A percentile compares a stretch with the other conserved stretches of the same genome.
Conservation (phyloP, 495 filamentous ascomycete genomes). For the Annulohypoxylon maeteangense region DNA sequence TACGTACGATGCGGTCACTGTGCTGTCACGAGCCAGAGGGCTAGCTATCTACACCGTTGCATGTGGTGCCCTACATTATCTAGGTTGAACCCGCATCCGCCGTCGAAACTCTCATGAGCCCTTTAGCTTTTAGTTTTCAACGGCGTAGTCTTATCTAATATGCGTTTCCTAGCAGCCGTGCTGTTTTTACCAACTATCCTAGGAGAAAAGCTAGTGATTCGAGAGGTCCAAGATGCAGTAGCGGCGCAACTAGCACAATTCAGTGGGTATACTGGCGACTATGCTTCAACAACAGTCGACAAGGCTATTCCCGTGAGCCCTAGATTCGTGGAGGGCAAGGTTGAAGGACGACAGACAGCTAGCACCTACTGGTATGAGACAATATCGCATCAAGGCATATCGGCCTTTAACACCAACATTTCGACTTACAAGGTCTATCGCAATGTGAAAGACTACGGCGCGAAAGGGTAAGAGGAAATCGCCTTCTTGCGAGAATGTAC, state of each 20-base stretch:
- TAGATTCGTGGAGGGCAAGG: background rate
- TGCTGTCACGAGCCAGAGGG: conserved; percentile 12
- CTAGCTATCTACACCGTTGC: conserved; percentile 11
- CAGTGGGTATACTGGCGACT: conserved; percentile 26
- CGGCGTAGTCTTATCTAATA: conserved; percentile 20
- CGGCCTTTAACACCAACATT: conserved; percentile 52
- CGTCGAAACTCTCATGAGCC: background rate
- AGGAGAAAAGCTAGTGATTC: conserved; percentile 38
- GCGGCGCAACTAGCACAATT: conserved; percentile 38
- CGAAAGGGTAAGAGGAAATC: conserved; percentile 51
- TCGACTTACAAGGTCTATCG: conserved; percentile 64
- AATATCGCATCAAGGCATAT: conserved; percentile 59
- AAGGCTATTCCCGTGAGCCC: conserved; percentile 3
- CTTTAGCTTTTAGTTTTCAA: background rate
- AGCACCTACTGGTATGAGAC: conserved; percentile 57
- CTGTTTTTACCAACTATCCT: conserved; percentile 32
- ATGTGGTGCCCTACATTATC: conserved; percentile 1
- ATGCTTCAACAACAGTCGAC: conserved; percentile 18
- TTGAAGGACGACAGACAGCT: conserved; percentile 35
- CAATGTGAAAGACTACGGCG: conserved; percentile 68
- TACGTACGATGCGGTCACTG: conserved; percentile 1
- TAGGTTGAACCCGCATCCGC: background rate
- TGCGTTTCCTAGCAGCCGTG: conserved; percentile 29
- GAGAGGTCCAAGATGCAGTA: conserved; percentile 39
- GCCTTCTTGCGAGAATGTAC: background rate